A percentile compares a stretch with the other conserved stretches of the same genome.
Conservation (phyloP, 75 land plant species). For the Chamaecyparis obtusa region DNA sequence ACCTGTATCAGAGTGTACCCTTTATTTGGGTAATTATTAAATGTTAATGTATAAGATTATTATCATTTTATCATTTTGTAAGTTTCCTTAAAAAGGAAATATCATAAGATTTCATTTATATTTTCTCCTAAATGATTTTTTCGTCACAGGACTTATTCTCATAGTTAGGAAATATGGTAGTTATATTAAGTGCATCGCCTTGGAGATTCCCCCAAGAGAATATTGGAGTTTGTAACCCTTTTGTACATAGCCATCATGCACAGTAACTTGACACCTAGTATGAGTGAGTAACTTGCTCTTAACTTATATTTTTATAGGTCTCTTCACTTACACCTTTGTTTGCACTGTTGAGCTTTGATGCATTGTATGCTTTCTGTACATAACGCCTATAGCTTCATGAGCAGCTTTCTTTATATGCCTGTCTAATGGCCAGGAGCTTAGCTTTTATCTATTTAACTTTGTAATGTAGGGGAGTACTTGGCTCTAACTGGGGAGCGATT, state of each 20-base stretch:
- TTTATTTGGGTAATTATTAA: neutral
- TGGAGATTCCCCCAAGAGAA: neutral
- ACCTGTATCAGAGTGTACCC: neutral
- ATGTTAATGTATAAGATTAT: neutral
- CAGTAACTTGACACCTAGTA: neutral
- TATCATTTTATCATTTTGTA: too few relatives aligned
- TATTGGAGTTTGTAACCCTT: neutral
- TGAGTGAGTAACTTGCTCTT: neutral
- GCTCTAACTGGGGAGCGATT: slow-evolving; percentile 79
- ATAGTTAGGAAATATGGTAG: neutral
- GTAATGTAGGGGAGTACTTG: slow-evolving; percentile 76
- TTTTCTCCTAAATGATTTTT: neutral
- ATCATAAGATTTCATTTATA: too few relatives aligned
- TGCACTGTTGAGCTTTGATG: neutral
- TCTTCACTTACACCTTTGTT: neutral
- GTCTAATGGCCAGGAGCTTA: neutral
- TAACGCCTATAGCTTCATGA: neutral
- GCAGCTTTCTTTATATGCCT: neutral
- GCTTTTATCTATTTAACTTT: neutral
- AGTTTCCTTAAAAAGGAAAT: too few relatives aligned
- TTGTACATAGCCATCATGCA: neutral
- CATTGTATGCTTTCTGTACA: neutral
- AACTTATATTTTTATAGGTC: neutral
- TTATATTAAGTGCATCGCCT: neutral
- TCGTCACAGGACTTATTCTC: neutral